These are phyloP conservation scores for Boletus huronensis DNA, from an alignment of 768 basidiomycete genomes.

Conservation along the genomic window DNA sequence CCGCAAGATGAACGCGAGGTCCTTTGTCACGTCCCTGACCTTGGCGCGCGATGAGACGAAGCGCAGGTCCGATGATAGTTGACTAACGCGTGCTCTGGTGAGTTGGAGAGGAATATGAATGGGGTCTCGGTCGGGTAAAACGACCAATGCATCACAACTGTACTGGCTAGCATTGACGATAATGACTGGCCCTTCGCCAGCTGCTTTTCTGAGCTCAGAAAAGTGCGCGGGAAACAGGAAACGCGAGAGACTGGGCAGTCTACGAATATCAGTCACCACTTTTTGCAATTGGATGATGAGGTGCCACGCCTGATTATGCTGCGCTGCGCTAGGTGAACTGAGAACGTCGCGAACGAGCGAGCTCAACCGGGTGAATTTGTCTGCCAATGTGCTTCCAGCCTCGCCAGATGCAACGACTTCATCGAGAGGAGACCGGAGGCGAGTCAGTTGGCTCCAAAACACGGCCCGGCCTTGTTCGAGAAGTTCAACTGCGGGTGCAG, in stretches of 20 bases:
- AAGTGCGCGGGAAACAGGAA: background rate
- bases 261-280: background rate
- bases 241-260: background rate
- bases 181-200: background rate
- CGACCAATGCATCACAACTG: background rate
- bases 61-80: background rate
- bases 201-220: background rate
- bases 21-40: background rate
- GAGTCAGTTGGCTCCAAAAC: background rate
- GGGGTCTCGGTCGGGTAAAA: background rate
- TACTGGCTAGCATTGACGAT: background rate
- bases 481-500: constrained; percentile 26
- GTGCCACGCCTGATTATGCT: background rate
- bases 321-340: background rate
- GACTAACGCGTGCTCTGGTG: background rate
- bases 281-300: background rate
- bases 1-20: background rate
- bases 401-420: background rate
- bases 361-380: background rate
- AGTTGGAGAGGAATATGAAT: background rate
- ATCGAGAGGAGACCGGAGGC: background rate
- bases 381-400: background rate
- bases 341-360: background rate
- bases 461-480: constrained; percentile 1
- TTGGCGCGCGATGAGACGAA: background rate